Evolutionary conservation across 2,329 filamentous ascomycete species (phyloP).

Genomic region (Arthrobotrys conoides): DNA sequence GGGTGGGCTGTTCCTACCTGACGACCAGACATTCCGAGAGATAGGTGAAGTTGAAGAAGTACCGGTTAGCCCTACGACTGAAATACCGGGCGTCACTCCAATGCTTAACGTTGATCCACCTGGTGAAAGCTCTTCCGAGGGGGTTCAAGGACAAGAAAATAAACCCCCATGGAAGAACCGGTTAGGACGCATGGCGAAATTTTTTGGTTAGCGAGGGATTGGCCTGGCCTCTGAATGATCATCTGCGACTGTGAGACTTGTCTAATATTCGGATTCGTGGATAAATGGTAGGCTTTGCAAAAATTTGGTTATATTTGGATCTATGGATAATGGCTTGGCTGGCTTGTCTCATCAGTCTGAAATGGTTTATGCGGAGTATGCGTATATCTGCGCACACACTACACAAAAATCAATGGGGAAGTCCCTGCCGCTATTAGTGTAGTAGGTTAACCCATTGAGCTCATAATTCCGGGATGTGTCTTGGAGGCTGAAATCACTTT

Average conservation of each 20-base stretch:
- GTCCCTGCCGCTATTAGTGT: slow-evolving; percentile 33
- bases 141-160: neutral
- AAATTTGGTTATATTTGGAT: neutral
- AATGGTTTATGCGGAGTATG: slow-evolving; percentile 27
- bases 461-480: neutral
- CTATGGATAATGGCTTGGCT: neutral
- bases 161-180: neutral
- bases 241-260: neutral
- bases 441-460: slow-evolving; percentile 11
- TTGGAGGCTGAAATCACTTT: neutral
- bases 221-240: neutral
- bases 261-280: neutral
- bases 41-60: neutral
- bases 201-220: neutral
- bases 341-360: slow-evolving; percentile 17
- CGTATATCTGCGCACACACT: neutral
- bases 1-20: slow-evolving; percentile 17
- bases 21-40: neutral
- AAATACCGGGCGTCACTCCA: neutral
- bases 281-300: neutral
- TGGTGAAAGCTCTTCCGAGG: neutral
- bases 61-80: slow-evolving; percentile 8
- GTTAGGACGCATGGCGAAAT: neutral
- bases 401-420: slow-evolving; percentile 6
- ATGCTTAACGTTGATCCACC: neutral